phyloP scores from a whole-genome alignment of 345 rosid species.

The Eutrema japonicum region DNA sequence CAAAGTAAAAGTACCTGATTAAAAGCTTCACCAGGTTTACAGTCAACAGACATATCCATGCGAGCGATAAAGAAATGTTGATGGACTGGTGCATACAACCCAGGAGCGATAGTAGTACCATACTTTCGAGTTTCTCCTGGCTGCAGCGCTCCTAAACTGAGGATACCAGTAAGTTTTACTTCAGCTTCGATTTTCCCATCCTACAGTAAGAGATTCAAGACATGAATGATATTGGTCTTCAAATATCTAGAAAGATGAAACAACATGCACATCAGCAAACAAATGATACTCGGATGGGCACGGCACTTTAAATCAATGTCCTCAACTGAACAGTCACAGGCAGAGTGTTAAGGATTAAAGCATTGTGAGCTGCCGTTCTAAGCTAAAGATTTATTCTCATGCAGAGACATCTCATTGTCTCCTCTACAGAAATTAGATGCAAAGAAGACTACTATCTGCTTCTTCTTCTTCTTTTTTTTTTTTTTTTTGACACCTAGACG shows the following conservation, averaged over 20 bases:
- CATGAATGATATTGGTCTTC: constrained; percentile 19
- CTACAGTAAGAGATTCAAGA: constrained; percentile 49
- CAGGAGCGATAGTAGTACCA: constrained; percentile 91
- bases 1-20: constrained; percentile 63
- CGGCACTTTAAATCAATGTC: constrained; percentile 9
- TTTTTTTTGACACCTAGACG: no score
- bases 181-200: constrained; percentile 96
- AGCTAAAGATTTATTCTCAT: constrained; percentile 6
- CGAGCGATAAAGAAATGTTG: constrained; percentile 95
- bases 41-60: constrained; percentile 91
- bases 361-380: constrained; percentile 17
- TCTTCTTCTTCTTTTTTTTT: neutral
- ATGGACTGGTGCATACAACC: constrained; percentile 89
- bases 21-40: constrained; percentile 85
- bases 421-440: neutral
- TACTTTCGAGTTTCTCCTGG: constrained; percentile 90
- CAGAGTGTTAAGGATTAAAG: constrained; percentile 10
- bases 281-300: constrained; percentile 7
- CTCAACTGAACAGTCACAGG: constrained; percentile 15
- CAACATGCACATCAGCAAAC: constrained; percentile 9
- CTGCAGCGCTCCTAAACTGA: constrained; percentile 88
- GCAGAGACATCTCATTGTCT: constrained; percentile 2
- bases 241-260: constrained; percentile 15
- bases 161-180: constrained; percentile 88
- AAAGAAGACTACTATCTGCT: constrained; percentile 16